Base-by-base conservation (phyloP, 805 yeast genomes). In the Sugiyamaella valdiviana region DNA sequence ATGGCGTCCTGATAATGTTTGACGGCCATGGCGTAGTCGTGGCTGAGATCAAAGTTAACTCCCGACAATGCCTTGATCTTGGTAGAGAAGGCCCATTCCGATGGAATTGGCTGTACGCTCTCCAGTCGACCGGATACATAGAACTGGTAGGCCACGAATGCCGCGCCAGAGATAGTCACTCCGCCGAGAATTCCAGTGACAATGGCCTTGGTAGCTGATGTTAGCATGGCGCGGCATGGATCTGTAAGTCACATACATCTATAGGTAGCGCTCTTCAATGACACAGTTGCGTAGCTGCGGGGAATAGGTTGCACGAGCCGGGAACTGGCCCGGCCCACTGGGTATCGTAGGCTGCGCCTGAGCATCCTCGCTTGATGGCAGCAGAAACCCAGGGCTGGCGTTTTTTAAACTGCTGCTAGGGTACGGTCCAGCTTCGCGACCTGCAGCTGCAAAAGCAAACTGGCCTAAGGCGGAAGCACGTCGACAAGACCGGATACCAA, bases 1-100 rank as follows among this genome's bases (percentile, higher is more conserved):
- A 64, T 47, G 12, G 63, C 64, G 12, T 50, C 48, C 32, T 56
- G 51, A 36, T 51, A 57, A 37, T 51, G 50, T 19, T 48, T 42
- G 3, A 45, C 53, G 5, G 57, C 59, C 16, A 44, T n/a, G 5
- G 44, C 50, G 35, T 49, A 46, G 15, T 52, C 38, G n/a, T 50
- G 45, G 9, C 42, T 43, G 17, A 39, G 37, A 35, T 53, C 55
- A 19, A 51, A 51, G 12, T 47, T 43, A 5, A 57, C 54, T 0
- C 51, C 61, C 10, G 51, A 44, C n/a, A 51, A 39, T 10, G 42
- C 55, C 38, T 53, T 24, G 17, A 52, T 16, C 42, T 43, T 50
- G 15, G 45, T 46, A 9, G 35, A 14, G n/a, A 48, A 42, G 4
- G 55, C 44, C 61, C 61, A 58, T 2, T 48, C 52, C 24, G 35